Conservation (phyloP, 495 filamentous ascomycete genomes). For the Aspergillus olivimuriae region DNA sequence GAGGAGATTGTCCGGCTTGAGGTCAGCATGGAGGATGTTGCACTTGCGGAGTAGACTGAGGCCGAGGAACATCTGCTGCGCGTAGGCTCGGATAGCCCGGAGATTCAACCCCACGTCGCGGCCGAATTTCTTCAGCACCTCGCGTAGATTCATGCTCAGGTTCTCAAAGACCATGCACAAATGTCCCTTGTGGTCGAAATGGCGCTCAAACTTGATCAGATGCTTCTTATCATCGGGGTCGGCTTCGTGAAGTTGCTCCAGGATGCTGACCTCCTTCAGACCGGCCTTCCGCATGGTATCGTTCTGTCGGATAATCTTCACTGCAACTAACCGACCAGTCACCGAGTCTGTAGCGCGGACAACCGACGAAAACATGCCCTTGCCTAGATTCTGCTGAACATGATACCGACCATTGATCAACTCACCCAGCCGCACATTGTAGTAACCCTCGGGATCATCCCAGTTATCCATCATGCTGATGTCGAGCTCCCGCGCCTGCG, state of each 20-base stretch:
- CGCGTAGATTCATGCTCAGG: slow-evolving; percentile 82
- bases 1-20: slow-evolving; percentile 96
- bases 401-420: slow-evolving; percentile 83
- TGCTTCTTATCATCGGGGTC: slow-evolving; percentile 92
- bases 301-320: slow-evolving; percentile 93
- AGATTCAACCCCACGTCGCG: slow-evolving; percentile 87
- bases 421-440: slow-evolving; percentile 85
- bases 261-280: slow-evolving; percentile 88
- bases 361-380: slow-evolving; percentile 95
- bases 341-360: slow-evolving; percentile 78
- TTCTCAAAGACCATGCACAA: slow-evolving; percentile 97
- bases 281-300: slow-evolving; percentile 90
- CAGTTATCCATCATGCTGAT: slow-evolving; percentile 86
- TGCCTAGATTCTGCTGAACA: slow-evolving; percentile 79
- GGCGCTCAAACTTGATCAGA: slow-evolving; percentile 75
- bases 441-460: slow-evolving; percentile 92
- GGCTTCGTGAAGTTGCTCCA: slow-evolving; percentile 72
- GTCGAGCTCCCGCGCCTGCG: slow-evolving; percentile 60
- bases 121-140: slow-evolving; percentile 96
- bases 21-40: slow-evolving; percentile 88
- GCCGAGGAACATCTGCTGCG: slow-evolving; percentile 89
- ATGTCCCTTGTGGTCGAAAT: slow-evolving; percentile 92
- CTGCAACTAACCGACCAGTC: slow-evolving; percentile 66
- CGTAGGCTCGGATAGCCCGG: slow-evolving; percentile 77
- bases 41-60: slow-evolving; percentile 79